Base-by-base conservation (phyloP, 331 rosid species). In the Stylosanthes scabra region DNA sequence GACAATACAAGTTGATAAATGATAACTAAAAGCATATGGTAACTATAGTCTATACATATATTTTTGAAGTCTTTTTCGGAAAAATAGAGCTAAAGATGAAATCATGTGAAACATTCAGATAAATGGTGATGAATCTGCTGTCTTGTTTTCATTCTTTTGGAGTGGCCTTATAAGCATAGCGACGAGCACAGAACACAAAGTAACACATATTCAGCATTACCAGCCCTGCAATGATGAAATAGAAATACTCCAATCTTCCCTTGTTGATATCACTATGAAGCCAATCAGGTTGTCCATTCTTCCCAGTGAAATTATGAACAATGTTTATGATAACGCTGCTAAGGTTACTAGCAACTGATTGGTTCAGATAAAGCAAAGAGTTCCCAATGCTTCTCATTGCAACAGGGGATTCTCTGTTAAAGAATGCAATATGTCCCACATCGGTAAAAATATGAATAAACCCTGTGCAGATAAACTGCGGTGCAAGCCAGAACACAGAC, bases 211-310 rank as follows among this genome's bases (percentile, higher is more conserved):
- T 85, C 0, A 83, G 0, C 25, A 58, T 27, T 14, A 59, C 60
- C 14, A 81, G 52, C 6, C 59, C 84, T 0, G 82, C 84, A 50
- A 87, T 27, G 3, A 85, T 11, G 75, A 72, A 87, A 60, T 82
- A 83, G 51, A 72, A 88, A 40, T 70, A 44, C 28, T 81, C 92
- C 72, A 85, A 70, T 45, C 82, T 80, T 0, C 86, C 89, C 61
- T 59, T 69, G n/a, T n/a, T n/a, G n/a, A n/a, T n/a, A n/a, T n/a
- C n/a, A n/a, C n/a, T n/a, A n/a, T n/a, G n/a, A n/a, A n/a, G n/a
- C n/a, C n/a, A n/a, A n/a, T n/a, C n/a, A n/a, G n/a, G n/a, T n/a
- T n/a, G n/a, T n/a, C n/a, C n/a, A n/a, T n/a, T n/a, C n/a, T n/a
- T n/a, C n/a, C n/a, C n/a, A n/a, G n/a, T n/a, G n/a, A n/a, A n/a